Evolutionary conservation across 75 land plant genomes (phyloP), one percentile per base, ranked within the genome.

Genomic region (Pseudotsuga menziesii): DNA sequence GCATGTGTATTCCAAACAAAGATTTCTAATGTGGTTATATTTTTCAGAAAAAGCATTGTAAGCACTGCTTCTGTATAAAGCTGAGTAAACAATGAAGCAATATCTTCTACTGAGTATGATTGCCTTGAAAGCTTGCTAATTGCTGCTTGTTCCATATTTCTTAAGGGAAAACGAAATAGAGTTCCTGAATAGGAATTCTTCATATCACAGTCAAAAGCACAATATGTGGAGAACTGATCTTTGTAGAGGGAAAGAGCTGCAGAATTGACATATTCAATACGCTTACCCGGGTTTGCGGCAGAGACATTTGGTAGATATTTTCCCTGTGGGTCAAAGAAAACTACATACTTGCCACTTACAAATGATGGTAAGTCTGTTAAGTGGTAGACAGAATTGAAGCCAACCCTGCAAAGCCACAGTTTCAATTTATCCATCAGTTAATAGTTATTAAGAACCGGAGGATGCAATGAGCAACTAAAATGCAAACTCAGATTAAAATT

Each of bases 201-300:
- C 99, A 96, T 96, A 87, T 93, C 97, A 86, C 99, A 93, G 23
- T 90, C 99, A 82, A 93, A 96, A 32, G 89, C 91, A 82, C 96
- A 93, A 80, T 91, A 96, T 2, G 99, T 91, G 15, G 83, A 56
- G 76, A 96, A 96, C 84, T 96, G 99, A 78, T 96, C 99, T 75
- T 77, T 83, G 74, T 90, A 91, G 4, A 79, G 61, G 11, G 85
- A 77, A 20, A 93, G 77, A 55, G 93, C 99, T 55, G 88, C 78
- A 61, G 94, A 82, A 75, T 86, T 85, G 57, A 93, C 94, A 86
- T 76, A 96, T 27, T 96, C 94, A 71, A 96, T 86, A 35, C 97
- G 88, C 79, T 96, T 96, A 29, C 99, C 99, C 20, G 99, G 99
- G 83, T 96, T 96, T 5, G 89, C 85, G 20, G 97, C 54, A 1